Conservation (phyloP, 805 yeast species). For the Jamesozyma jinghongensis region DNA sequence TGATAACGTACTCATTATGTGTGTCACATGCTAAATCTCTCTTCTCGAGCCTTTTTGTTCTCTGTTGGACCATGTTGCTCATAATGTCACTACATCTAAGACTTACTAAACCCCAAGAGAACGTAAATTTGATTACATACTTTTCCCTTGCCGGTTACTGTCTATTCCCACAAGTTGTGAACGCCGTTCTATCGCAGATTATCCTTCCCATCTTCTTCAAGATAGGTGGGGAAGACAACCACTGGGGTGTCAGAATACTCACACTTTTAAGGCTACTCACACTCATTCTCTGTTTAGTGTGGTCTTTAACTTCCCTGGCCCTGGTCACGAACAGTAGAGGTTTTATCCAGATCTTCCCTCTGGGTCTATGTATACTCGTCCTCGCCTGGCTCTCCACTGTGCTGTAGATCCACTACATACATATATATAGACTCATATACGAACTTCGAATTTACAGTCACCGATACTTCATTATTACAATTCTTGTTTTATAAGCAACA, state of each 20-base stretch:
- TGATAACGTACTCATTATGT: constrained; percentile 25
- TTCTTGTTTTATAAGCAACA: no score
- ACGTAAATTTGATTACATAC: constrained; percentile 23
- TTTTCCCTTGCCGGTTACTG: constrained; percentile 29
- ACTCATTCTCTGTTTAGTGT: constrained; percentile 13
- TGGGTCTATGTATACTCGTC: constrained; percentile 19
- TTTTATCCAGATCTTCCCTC: constrained; percentile 21
- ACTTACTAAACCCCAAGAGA: constrained; percentile 18
- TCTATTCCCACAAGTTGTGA: constrained; percentile 27
- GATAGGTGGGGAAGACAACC: constrained; percentile 2
- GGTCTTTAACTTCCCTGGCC: constrained; percentile 22
- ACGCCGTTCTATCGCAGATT: constrained; percentile 18
- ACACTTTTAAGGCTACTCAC: constrained; percentile 13
- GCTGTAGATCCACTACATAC: constrained; percentile 4
- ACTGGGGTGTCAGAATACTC: constrained; percentile 14
- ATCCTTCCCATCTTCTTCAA: constrained; percentile 22
- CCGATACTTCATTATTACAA: no score
- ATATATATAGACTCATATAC: constrained; percentile 1
- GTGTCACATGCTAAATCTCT: constrained; percentile 24
- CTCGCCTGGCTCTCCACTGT: constrained; percentile 23
- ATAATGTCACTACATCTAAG: constrained; percentile 27
- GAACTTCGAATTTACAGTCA: no score
- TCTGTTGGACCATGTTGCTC: constrained; percentile 23
- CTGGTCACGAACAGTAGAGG: constrained; percentile 19
- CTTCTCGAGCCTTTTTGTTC: constrained; percentile 27